Percentiles rank a stretch among this genome's conserved stretches.
Evolutionary conservation across 108 stramenopile genomes (phyloP).

Genomic region (Cyclostephanos tholiformis): DNA sequence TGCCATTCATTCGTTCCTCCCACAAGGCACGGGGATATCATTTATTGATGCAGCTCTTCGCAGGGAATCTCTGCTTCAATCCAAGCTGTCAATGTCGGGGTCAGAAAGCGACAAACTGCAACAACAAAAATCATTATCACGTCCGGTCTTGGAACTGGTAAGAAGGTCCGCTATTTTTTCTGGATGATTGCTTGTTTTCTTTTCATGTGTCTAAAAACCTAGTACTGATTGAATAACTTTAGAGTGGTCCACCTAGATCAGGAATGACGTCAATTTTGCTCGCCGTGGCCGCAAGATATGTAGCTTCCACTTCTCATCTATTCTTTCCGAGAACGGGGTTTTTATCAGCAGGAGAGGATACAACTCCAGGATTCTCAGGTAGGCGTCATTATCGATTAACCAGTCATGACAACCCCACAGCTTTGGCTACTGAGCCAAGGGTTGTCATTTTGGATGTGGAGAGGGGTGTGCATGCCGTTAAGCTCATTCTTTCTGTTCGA

Average conservation of each 20-base stretch:
- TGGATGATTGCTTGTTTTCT: not conserved
- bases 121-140: constrained; percentile 11
- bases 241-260: constrained; percentile 43
- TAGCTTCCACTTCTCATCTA: constrained; percentile 32
- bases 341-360: not conserved
- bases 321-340: constrained; percentile 4
- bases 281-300: constrained; percentile 46
- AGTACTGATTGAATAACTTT: not conserved
- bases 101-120: constrained; percentile 6
- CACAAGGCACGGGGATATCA: constrained; percentile 41
- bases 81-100: not conserved
- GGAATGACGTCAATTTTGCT: constrained; percentile 48
- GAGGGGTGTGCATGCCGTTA: constrained; percentile 38
- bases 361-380: not conserved
- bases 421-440: constrained; percentile 25
- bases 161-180: not conserved
- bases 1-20: constrained; percentile 41
- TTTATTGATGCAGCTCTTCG: constrained; percentile 40
- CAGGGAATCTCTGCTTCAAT: not conserved
- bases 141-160: constrained; percentile 46
- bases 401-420: constrained; percentile 6
- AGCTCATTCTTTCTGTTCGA: constrained; percentile 38
- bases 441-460: constrained; percentile 51
- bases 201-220: not conserved
- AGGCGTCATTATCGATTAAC: constrained; percentile 1